A percentile compares a stretch with the other conserved stretches of the same genome.
These are phyloP conservation scores for Hortiboletus flavorubellus DNA, from an alignment of 768 basidiomycete species.

Conservation along the genomic window DNA sequence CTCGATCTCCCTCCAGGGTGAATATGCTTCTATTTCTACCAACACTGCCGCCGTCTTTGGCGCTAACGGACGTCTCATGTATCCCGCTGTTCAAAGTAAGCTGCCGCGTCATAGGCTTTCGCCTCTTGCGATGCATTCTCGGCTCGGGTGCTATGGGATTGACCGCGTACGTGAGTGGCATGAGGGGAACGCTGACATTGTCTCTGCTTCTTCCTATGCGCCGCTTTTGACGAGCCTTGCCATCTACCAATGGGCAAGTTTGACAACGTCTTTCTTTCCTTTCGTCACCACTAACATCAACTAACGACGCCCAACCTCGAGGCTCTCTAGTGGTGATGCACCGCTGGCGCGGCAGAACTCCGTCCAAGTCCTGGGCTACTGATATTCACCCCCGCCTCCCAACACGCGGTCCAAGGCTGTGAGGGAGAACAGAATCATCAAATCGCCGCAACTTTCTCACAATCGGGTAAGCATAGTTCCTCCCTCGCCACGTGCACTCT, in stretches of 20 bases:
- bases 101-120: neutral
- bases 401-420: no score
- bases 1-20: slow-evolving; percentile 36
- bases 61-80: slow-evolving; percentile 47
- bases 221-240: slow-evolving; percentile 54
- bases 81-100: slow-evolving; percentile 54
- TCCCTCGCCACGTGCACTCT: no score
- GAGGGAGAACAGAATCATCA: no score
- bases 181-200: slow-evolving; percentile 57
- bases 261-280: slow-evolving; percentile 19
- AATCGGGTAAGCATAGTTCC: no score
- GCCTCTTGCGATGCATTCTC: neutral
- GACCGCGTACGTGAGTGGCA: slow-evolving; percentile 70
- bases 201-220: slow-evolving; percentile 62
- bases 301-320: slow-evolving; percentile 52
- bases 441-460: no score
- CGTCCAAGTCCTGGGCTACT: no score
- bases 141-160: slow-evolving; percentile 48
- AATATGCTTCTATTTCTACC: slow-evolving; percentile 57
- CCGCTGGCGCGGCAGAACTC: no score
- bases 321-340: slow-evolving; percentile 65
- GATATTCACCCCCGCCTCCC: no score
- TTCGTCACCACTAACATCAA: neutral
- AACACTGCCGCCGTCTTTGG: slow-evolving; percentile 50
- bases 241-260: slow-evolving; percentile 51